phyloP scores from a whole-genome alignment of 2,329 filamentous ascomycete species.

The Ophiostoma ulmi region DNA sequence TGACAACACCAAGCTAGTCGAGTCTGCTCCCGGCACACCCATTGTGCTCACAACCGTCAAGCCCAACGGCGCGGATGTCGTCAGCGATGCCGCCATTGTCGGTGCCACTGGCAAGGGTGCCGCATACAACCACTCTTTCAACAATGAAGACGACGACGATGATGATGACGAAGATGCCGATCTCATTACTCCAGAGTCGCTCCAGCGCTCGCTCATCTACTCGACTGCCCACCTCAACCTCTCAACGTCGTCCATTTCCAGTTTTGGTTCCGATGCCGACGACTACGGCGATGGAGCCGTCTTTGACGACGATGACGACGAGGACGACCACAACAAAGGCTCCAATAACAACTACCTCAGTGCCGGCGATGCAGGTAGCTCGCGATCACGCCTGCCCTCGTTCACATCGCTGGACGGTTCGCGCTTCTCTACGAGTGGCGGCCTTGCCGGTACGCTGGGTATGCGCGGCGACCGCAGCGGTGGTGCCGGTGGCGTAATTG shows the following conservation, averaged over 20 bases:
- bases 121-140: slow-evolving; percentile 33
- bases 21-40: slow-evolving; percentile 31
- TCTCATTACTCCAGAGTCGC: slow-evolving; percentile 42
- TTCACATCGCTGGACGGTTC: slow-evolving; percentile 70
- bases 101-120: slow-evolving; percentile 49
- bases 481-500: neutral
- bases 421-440: slow-evolving; percentile 33
- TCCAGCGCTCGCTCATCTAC: slow-evolving; percentile 55
- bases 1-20: slow-evolving; percentile 43
- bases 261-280: slow-evolving; percentile 52
- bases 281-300: slow-evolving; percentile 52
- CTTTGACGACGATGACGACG: slow-evolving; percentile 31
- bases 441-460: neutral
- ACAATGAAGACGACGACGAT: slow-evolving; percentile 43
- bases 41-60: slow-evolving; percentile 39
- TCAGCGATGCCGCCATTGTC: slow-evolving; percentile 44
- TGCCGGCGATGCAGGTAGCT: slow-evolving; percentile 33
- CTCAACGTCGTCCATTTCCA: slow-evolving; percentile 53
- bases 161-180: slow-evolving; percentile 33
- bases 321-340: slow-evolving; percentile 30
- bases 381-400: slow-evolving; percentile 61
- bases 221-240: slow-evolving; percentile 49
- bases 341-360: slow-evolving; percentile 27
- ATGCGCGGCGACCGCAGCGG: slow-evolving; percentile 1
- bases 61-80: slow-evolving; percentile 36